Conservation (phyloP, 2,329 filamentous ascomycete species). For the Colletotrichum truncatum region DNA sequence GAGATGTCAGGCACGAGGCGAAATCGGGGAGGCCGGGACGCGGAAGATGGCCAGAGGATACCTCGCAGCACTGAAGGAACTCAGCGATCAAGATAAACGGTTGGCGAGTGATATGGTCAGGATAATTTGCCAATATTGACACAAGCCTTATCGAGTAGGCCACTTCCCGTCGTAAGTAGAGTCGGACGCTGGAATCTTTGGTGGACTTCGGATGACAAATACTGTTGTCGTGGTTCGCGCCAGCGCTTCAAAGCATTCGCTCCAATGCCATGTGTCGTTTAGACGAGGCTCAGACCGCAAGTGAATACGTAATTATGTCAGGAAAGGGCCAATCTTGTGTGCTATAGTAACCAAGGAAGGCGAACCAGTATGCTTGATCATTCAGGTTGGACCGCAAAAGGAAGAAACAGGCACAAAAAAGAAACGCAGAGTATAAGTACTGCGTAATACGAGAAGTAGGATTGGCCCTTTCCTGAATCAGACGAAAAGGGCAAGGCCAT, state of each 20-base stretch:
- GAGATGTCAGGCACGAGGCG: no score
- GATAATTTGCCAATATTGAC: no score
- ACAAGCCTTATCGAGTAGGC: no score
- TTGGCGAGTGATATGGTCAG: no score
- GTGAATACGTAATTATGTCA: not conserved
- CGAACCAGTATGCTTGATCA: no score
- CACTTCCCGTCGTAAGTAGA: not conserved
- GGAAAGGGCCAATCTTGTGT: not conserved
- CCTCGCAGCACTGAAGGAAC: not conserved
- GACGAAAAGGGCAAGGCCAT: no score
- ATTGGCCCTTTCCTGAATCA: no score
- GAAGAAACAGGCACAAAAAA: no score
- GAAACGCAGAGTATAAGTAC: no score
- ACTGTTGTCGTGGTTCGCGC: not conserved
- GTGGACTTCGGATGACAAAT: not conserved
- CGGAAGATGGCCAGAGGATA: not conserved
- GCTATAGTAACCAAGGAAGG: no score
- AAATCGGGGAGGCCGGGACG: not conserved
- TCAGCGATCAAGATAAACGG: not conserved
- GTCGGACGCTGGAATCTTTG: not conserved
- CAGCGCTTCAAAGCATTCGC: not conserved
- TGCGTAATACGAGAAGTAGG: no score
- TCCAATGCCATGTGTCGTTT: not conserved
- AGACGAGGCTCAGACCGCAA: not conserved
- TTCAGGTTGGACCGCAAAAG: no score